These are phyloP conservation scores for Peltaster fructicola DNA, from an alignment of 2,329 filamentous ascomycete species.

Conservation along the genomic window DNA sequence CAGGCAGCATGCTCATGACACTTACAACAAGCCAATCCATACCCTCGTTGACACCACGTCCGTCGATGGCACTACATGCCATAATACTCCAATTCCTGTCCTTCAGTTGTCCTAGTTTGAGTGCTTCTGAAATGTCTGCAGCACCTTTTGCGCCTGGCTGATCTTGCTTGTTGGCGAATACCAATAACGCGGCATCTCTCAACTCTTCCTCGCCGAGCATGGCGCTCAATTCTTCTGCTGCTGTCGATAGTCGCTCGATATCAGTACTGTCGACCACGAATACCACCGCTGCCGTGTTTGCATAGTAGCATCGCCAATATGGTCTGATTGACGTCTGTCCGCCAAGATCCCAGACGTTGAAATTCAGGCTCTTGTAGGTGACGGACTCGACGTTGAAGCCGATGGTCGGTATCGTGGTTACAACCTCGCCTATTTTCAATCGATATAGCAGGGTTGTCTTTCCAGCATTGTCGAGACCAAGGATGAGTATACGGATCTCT, in stretches of 20 bases:
- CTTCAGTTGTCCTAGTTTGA: conserved; percentile 75
- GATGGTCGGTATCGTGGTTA: conserved; percentile 97
- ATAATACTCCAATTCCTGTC: conserved; percentile 99
- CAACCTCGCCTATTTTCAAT: conserved; percentile 92
- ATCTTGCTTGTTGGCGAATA: conserved; percentile 99
- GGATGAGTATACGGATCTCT: conserved; percentile 74
- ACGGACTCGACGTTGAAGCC: conserved; percentile 99
- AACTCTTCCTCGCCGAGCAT: conserved; percentile 98
- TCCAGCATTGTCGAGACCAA: conserved; percentile 76
- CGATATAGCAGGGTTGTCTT: conserved; percentile 96
- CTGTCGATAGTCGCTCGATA: conserved; percentile 84
- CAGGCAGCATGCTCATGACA: too few species aligned
- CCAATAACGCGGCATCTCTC: conserved; percentile 75
- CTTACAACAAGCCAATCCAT: conserved; percentile 97
- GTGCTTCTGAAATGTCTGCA: conserved; percentile 85
- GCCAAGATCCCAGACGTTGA: conserved; percentile 97
- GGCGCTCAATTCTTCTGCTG: conserved; percentile 75
- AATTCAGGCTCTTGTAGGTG: conserved; percentile 94
- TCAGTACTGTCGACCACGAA: conserved; percentile 98
- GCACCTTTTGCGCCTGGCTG: conserved; percentile 92
- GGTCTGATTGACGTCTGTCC: conserved; percentile 97
- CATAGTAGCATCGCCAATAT: conserved; percentile 99
- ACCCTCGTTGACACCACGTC: conserved; percentile 82
- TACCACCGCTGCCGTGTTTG: conserved; percentile 93
- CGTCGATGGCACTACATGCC: conserved; percentile 90